Percentiles rank a stretch among this genome's conserved stretches.
phyloP scores from a whole-genome alignment of 306 rosid genomes.

The Quercus cerris region DNA sequence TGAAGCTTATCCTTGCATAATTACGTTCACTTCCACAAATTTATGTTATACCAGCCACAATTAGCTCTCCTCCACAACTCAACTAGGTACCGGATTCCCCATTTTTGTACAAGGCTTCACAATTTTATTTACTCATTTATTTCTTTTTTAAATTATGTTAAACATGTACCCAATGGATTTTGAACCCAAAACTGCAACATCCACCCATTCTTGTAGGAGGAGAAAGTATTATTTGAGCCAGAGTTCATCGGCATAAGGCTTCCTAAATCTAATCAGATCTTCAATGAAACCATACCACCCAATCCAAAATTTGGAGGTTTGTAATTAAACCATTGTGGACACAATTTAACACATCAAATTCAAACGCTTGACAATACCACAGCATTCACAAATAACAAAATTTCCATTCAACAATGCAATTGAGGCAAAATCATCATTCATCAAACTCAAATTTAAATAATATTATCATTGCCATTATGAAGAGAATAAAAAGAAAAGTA shows the following conservation, averaged over 20 bases:
- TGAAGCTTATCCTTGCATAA: background rate
- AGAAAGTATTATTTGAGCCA: no score
- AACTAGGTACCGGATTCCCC: background rate
- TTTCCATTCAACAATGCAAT: background rate
- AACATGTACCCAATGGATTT: no score
- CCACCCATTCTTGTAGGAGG: no score
- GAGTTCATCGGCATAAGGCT: background rate
- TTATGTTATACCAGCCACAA: background rate
- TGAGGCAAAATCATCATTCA: background rate
- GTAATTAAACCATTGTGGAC: background rate
- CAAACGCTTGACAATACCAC: background rate
- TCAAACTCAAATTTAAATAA: conserved; percentile 17
- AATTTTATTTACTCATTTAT: no score
- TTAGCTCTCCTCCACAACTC: background rate
- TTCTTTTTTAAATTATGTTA: no score
- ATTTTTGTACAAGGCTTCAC: background rate
- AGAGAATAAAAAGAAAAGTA: background rate
- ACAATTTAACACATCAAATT: background rate
- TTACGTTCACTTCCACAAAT: background rate
- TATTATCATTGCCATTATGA: background rate
- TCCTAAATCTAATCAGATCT: background rate
- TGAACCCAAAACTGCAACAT: no score
- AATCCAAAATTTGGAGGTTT: background rate
- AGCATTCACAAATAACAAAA: background rate
- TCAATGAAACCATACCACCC: background rate